Evolutionary conservation across 495 filamentous ascomycete genomes (phyloP), one percentile per base, ranked within the genome.

Genomic region (Apiosordaria backusii): DNA sequence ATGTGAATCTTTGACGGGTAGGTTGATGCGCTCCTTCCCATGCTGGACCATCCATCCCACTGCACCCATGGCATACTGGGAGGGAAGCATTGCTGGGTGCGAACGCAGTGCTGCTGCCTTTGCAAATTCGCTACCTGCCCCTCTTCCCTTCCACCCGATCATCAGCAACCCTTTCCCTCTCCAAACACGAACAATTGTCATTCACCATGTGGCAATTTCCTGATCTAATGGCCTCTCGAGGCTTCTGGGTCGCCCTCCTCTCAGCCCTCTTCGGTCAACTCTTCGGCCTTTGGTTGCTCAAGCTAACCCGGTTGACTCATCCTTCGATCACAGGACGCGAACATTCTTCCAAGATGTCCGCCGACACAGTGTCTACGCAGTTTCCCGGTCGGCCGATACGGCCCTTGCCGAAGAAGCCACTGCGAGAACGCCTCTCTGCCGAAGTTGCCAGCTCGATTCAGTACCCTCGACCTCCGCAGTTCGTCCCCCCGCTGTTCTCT

Each of bases 381-480:
- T 95, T 91, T 73, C 91, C 92, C 68, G 90, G 96, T 71, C 87
- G 96, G 71, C 89, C 93, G 64, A 98, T 99, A 73, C 91, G 93
- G 52, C 96, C 96, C 59, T 83, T 99, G 62, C 96, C 96, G 35
- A 95, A 90, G 79, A 87, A 92, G 66, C 88, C 89, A 64, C 82
- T 98, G 21, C 90, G 92, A 59, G 92, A 93, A 67, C 88, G 92
- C 50, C 82, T 99, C 24, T 90, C 93, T 18, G 87, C 88, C 66
- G 92, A 95, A 70, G 87, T 91, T 65, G 93, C 91, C 61, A 88
- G 90, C 50, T 87, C 88, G 18, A 94, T 97, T 69, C 82, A 88
- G 62, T 97, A 91, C 72, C 91, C 93, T 1, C 87, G 90, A 0
- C 82, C 86, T 3, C 90, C 89, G 4, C 83, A 86, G 52, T 84